Evolutionary conservation across 257 asterid species (phyloP).

Genomic region (Nicotiana paniculata): DNA sequence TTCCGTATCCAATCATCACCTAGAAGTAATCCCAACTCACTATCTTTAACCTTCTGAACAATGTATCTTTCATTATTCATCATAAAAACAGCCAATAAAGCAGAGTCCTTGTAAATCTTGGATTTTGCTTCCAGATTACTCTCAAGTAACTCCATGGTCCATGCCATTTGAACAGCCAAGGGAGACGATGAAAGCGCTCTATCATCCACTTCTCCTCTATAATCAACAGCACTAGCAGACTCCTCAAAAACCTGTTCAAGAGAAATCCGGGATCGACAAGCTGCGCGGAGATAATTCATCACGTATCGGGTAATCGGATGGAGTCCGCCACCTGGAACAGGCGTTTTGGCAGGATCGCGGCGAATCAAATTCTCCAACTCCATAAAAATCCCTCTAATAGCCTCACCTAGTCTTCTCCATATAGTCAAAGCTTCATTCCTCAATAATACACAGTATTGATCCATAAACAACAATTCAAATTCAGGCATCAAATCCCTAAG

Average conservation of each 20-base stretch:
- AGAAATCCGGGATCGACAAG: slow-evolving; percentile 71
- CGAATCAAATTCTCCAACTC: slow-evolving; percentile 91
- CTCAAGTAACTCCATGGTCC: slow-evolving; percentile 94
- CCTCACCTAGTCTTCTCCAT: slow-evolving; percentile 88
- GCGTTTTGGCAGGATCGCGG: slow-evolving; percentile 77
- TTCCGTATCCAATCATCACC: slow-evolving; percentile 92
- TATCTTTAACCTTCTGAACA: slow-evolving; percentile 61
- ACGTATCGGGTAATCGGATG: slow-evolving; percentile 96
- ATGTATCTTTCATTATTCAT: slow-evolving; percentile 91
- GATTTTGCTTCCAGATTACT: slow-evolving; percentile 89
- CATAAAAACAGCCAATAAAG: slow-evolving; percentile 71
- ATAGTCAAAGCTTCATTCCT: slow-evolving; percentile 76
- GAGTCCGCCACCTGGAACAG: slow-evolving; percentile 85
- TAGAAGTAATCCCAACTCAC: slow-evolving; percentile 65
- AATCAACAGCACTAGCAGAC: slow-evolving; percentile 34
- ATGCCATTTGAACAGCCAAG: slow-evolving; percentile 61
- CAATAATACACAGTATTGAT: slow-evolving; percentile 63
- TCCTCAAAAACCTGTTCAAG: slow-evolving; percentile 89
- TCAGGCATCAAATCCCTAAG: slow-evolving; percentile 88
- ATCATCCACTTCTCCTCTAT: slow-evolving; percentile 49
- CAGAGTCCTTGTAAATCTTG: slow-evolving; percentile 66
- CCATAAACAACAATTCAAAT: slow-evolving; percentile 71
- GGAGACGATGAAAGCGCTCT: slow-evolving; percentile 47
- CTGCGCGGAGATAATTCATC: slow-evolving; percentile 94
- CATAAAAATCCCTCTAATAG: slow-evolving; percentile 84